Evolutionary conservation across 73 alveolate genomes (phyloP).

Genomic region (Effrenium voratum): DNA sequence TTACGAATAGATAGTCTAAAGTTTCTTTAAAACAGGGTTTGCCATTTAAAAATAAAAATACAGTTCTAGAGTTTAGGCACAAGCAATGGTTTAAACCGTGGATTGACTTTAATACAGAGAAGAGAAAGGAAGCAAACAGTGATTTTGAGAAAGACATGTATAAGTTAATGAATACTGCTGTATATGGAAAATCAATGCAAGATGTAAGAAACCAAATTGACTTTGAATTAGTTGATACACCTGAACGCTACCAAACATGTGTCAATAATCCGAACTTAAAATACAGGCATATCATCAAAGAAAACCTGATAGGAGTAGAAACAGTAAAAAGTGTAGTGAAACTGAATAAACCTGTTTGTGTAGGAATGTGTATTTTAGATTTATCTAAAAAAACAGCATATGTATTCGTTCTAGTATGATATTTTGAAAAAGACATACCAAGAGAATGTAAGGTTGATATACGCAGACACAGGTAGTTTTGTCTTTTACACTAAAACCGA

Average conservation of each 20-base stretch:
- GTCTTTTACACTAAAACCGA: background rate
- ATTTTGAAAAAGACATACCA: background rate
- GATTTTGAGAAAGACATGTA: background rate
- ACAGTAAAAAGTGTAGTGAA: background rate
- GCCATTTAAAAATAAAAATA: too few species aligned
- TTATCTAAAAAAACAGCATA: background rate
- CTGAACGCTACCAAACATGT: background rate
- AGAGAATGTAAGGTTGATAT: background rate
- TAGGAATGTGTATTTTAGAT: background rate
- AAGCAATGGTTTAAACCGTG: background rate
- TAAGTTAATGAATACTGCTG: background rate
- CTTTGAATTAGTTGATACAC: background rate
- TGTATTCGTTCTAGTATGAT: background rate
- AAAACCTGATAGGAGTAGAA: background rate
- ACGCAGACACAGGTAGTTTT: background rate
- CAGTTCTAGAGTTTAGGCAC: background rate
- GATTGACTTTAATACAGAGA: background rate
- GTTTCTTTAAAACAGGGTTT: background rate
- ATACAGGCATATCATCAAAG: background rate
- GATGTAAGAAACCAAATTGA: background rate
- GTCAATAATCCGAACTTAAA: background rate
- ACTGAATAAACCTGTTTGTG: background rate
- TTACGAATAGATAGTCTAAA: background rate
- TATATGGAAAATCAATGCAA: background rate
- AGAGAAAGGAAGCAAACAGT: background rate